phyloP scores from a whole-genome alignment of 805 yeast genomes.

The Pichia paraexigua region DNA sequence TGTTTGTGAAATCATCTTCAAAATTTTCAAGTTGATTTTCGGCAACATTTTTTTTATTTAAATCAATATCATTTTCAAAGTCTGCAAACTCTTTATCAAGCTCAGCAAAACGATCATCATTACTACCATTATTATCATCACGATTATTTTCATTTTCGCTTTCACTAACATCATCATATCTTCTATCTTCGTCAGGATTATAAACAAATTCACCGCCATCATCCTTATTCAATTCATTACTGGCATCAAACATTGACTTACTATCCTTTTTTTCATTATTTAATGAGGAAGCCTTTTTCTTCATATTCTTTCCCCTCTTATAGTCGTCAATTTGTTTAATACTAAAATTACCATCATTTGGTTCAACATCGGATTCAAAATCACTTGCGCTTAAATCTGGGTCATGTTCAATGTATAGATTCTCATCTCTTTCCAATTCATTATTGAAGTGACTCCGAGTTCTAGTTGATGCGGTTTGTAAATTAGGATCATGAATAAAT shows the following conservation, averaged over 20 bases:
- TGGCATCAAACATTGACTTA: not conserved
- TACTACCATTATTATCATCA: conserved; percentile 15
- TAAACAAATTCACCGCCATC: not conserved
- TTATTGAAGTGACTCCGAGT: conserved; percentile 5
- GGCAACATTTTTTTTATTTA: conserved; percentile 6
- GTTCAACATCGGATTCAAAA: conserved; percentile 10
- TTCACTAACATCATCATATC: conserved; percentile 13
- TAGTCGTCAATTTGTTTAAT: not conserved
- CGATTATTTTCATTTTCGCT: not conserved
- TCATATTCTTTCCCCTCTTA: not conserved
- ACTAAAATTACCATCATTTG: not conserved
- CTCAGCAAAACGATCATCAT: conserved; percentile 8
- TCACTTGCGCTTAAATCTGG: conserved; percentile 13
- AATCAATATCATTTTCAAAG: conserved; percentile 9
- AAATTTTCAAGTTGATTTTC: no score
- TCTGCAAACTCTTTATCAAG: conserved; percentile 11
- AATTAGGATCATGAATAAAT: conserved; percentile 9
- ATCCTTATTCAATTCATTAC: not conserved
- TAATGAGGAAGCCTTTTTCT: not conserved
- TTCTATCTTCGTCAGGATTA: conserved; percentile 4
- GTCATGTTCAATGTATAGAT: conserved; percentile 8
- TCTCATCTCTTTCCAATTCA: not conserved
- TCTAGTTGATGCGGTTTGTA: conserved; percentile 6
- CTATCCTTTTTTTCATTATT: not conserved
- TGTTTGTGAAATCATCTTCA: conserved; percentile 8